phyloP scores from a whole-genome alignment of 257 asterid species.

The Salvia rosmarinus region DNA sequence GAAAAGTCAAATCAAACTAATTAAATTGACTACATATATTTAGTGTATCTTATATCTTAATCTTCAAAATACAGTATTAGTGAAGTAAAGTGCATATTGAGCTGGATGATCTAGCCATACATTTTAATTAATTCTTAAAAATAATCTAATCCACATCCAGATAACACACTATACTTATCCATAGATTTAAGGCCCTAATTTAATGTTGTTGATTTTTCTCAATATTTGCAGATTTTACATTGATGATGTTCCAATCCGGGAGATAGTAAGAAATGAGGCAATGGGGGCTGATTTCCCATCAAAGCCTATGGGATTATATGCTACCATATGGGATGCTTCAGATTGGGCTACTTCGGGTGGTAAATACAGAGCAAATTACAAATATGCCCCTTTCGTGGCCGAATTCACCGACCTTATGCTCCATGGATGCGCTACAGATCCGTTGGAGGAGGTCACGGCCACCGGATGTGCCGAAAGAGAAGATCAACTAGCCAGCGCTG shows the following conservation, averaged over 20 bases:
- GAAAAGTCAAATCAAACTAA: background rate
- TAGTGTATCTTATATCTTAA: no score
- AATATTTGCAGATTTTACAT: slow-evolving; percentile 66
- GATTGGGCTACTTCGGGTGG: slow-evolving; percentile 99
- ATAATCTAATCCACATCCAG: no score
- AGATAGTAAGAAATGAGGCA: slow-evolving; percentile 56
- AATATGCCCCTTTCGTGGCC: slow-evolving; percentile 84
- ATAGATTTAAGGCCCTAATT: background rate
- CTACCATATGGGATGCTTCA: slow-evolving; percentile 97
- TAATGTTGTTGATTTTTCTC: background rate
- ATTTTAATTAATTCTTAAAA: no score
- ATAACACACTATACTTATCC: no score
- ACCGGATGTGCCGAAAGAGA: slow-evolving; percentile 37
- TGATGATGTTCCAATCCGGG: slow-evolving; percentile 79
- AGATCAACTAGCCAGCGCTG: slow-evolving; percentile 41
- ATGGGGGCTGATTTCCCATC: slow-evolving; percentile 93
- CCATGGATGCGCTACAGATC: slow-evolving; percentile 73
- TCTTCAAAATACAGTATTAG: no score
- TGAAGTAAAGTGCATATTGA: no score
- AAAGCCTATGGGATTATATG: slow-evolving; percentile 87
- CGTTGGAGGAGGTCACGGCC: slow-evolving; percentile 61
- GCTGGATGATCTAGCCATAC: no score
- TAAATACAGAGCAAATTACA: slow-evolving; percentile 70
- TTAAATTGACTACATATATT: no score
- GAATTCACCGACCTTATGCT: slow-evolving; percentile 78